A percentile compares a stretch with the other conserved stretches of the same genome.
These are phyloP conservation scores for Holtermannia corniformis DNA, from an alignment of 768 basidiomycete genomes.

Conservation along the genomic window DNA sequence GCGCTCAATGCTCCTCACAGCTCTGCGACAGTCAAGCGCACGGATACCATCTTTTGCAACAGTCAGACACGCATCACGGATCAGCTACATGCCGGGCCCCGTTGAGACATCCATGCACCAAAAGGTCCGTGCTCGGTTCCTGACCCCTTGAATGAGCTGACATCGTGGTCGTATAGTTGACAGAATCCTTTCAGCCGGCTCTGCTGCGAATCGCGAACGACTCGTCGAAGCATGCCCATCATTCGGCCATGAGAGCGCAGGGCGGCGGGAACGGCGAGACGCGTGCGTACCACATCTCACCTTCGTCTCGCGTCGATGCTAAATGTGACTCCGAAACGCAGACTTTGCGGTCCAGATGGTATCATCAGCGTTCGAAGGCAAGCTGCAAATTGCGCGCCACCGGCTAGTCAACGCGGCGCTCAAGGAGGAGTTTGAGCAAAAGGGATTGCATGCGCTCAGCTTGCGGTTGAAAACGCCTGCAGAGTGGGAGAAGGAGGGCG, in stretches of 20 bases:
- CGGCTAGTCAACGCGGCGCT: conserved; percentile 44
- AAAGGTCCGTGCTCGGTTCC: conserved; percentile 21
- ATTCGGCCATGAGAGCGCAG: conserved; percentile 43
- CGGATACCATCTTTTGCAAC: too few relatives aligned
- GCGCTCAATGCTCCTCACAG: background rate
- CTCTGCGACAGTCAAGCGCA: too few relatives aligned
- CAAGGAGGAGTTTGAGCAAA: conserved; percentile 42
- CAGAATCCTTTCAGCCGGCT: conserved; percentile 37
- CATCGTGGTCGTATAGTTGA: conserved; percentile 27
- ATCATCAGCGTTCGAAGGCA: conserved; percentile 28
- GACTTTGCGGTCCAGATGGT: conserved; percentile 38
- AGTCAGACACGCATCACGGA: background rate
- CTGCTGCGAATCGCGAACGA: conserved; percentile 43
- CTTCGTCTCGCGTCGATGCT: background rate
- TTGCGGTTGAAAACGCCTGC: conserved; percentile 41
- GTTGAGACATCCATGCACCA: conserved; percentile 38
- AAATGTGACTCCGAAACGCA: conserved; percentile 5
- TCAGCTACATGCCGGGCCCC: conserved; percentile 34
- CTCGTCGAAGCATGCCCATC: conserved; percentile 41
- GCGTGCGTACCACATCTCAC: conserved; percentile 27
- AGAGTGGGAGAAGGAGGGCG: conserved; percentile 40
- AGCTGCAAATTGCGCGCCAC: conserved; percentile 43
- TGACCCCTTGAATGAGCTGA: background rate
- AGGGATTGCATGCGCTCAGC: conserved; percentile 45
- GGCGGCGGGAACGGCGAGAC: conserved; percentile 45